Conservation (phyloP, 1,139 yeast genomes). For the Debaryomyces subglobosus region DNA sequence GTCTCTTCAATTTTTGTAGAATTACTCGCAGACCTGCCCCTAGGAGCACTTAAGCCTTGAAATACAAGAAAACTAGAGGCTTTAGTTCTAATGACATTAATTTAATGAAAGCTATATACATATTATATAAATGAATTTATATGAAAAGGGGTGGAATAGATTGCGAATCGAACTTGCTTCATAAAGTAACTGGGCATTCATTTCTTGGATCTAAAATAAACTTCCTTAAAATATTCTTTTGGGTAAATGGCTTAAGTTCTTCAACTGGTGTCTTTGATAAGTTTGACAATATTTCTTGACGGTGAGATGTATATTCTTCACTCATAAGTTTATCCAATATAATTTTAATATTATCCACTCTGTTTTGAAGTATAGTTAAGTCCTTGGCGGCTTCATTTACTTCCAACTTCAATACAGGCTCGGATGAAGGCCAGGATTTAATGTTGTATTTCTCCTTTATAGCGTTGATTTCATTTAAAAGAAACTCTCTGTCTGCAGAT, state of each 20-base stretch:
- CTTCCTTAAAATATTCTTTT: constrained; percentile 46
- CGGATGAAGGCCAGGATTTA: constrained; percentile 58
- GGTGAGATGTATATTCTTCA: constrained; percentile 27
- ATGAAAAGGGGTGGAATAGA: background rate
- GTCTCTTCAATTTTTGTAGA: background rate
- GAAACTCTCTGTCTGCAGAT: constrained; percentile 39
- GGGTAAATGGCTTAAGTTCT: constrained; percentile 29
- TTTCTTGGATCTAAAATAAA: constrained; percentile 41
- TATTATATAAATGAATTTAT: constrained; percentile 1
- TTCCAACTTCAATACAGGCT: constrained; percentile 40
- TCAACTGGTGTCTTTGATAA: constrained; percentile 30
- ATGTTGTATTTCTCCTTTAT: constrained; percentile 58
- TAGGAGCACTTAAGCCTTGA: background rate
- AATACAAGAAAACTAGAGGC: background rate
- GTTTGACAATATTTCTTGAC: constrained; percentile 29
- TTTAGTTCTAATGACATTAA: constrained; percentile 2
- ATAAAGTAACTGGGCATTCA: constrained; percentile 35
- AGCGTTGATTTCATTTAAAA: constrained; percentile 46
- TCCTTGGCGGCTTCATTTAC: constrained; percentile 29
- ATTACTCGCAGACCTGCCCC: background rate
- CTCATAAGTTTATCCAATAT: constrained; percentile 40
- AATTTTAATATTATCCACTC: constrained; percentile 31
- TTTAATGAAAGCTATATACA: constrained; percentile 4
- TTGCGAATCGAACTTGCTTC: background rate
- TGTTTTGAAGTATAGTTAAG: constrained; percentile 28